Evolutionary conservation across 164 flowering plant species (phyloP).

Genomic region (Kalanchoe fedtschenkoi): DNA sequence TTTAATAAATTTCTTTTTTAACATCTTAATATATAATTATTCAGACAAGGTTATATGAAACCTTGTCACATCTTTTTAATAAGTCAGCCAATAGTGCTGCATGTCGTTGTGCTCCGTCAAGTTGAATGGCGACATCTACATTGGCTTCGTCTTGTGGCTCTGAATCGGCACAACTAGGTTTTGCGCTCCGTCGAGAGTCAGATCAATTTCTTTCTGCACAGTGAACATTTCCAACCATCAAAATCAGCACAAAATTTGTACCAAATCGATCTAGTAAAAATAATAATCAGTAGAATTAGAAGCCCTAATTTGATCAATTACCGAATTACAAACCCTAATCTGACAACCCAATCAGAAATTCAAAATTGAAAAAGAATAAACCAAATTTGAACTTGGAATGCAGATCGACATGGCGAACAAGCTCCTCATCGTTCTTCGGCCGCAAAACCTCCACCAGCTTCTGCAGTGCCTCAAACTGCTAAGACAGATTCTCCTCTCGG

Average conservation of each 20-base stretch:
- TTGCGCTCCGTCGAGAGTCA: conserved; percentile 49
- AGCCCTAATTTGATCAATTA: background rate
- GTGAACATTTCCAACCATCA: conserved; percentile 4
- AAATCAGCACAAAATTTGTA: conserved; percentile 1
- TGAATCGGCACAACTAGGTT: conserved; percentile 53
- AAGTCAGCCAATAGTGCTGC: conserved; percentile 84
- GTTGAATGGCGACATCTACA: conserved; percentile 11
- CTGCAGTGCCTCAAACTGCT: conserved; percentile 46
- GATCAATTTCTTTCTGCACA: conserved; percentile 55
- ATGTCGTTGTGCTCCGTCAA: conserved; percentile 35
- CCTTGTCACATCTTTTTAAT: too few species aligned
- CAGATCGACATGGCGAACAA: conserved; percentile 61
- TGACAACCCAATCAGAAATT: background rate
- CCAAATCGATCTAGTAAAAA: background rate
- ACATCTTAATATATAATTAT: too few species aligned
- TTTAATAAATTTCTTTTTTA: too few species aligned
- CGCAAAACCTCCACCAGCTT: conserved; percentile 50
- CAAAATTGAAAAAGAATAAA: background rate
- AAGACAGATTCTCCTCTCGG: conserved; percentile 34
- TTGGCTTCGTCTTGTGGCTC: background rate
- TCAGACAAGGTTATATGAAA: too few species aligned
- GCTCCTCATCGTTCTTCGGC: conserved; percentile 15
- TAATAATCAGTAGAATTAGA: background rate
- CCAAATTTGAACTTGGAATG: conserved; percentile 43
- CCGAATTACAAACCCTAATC: background rate